phyloP scores from a whole-genome alignment of 192 early-diverging fungal species.

The Backusella circina region DNA sequence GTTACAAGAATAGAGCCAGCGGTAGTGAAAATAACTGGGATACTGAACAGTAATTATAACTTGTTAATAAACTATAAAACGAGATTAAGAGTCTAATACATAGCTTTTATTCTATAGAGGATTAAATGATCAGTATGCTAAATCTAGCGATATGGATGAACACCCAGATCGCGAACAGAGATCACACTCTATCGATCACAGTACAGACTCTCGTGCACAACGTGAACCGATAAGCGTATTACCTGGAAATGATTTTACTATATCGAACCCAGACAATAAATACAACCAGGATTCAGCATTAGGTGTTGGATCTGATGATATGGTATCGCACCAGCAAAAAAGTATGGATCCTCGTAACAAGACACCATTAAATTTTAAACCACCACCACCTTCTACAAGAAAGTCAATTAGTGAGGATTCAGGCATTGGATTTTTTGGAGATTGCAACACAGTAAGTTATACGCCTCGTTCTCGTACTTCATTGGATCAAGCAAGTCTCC shows the following conservation, averaged over 20 bases:
- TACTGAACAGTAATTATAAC: not conserved
- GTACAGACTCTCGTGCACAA: not conserved
- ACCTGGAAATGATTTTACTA: not conserved
- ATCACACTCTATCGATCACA: not conserved
- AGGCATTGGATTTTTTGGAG: conserved; percentile 1
- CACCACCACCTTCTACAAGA: not conserved
- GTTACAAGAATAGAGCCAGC: not conserved
- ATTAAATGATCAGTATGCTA: not conserved
- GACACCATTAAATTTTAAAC: not conserved
- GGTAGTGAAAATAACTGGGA: not conserved
- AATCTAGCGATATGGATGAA: not conserved
- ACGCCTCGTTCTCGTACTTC: not conserved
- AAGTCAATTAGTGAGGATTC: not conserved
- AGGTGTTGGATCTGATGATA: not conserved
- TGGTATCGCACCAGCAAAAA: not conserved
- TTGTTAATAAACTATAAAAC: not conserved
- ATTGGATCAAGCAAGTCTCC: not conserved
- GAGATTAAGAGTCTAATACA: not conserved
- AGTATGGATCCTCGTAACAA: not conserved
- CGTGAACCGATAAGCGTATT: not conserved
- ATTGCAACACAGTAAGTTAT: not conserved
- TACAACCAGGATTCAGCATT: not conserved
- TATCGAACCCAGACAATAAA: not conserved
- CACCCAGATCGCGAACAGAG: not conserved
- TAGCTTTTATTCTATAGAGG: not conserved